These are phyloP conservation scores for Parathielavia hyrcaniae DNA, from an alignment of 495 filamentous ascomycete species.

Conservation along the genomic window DNA sequence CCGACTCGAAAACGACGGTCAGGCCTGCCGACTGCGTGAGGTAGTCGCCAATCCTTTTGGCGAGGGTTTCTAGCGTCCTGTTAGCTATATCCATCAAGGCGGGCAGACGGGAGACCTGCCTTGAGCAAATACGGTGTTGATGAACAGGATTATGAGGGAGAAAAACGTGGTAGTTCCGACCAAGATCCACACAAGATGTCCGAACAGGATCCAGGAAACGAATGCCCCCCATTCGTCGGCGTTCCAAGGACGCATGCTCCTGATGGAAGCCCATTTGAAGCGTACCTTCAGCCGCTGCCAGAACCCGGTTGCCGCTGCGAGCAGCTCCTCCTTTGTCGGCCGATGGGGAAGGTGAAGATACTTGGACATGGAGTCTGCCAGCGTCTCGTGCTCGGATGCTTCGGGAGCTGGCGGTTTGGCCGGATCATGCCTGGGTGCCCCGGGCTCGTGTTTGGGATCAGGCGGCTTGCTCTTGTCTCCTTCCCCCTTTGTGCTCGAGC, in stretches of 20 bases:
- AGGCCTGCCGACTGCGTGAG: conserved; percentile 88
- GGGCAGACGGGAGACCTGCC: conserved; percentile 42
- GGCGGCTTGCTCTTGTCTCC: conserved; percentile 19
- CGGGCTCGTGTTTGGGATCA: conserved; percentile 10
- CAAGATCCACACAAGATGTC: conserved; percentile 89
- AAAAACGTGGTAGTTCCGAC: conserved; percentile 97
- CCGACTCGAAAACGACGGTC: conserved; percentile 96
- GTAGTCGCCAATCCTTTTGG: conserved; percentile 90
- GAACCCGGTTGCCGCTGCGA: conserved; percentile 87
- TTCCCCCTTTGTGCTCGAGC: conserved; percentile 37
- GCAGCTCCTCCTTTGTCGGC: conserved; percentile 87
- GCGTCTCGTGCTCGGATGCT: conserved; percentile 29
- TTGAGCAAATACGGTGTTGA: conserved; percentile 96
- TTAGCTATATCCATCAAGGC: neutral
- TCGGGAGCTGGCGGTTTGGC: conserved; percentile 19
- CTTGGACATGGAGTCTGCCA: conserved; percentile 41
- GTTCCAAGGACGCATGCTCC: conserved; percentile 92
- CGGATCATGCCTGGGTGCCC: conserved; percentile 11
- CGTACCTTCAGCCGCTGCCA: conserved; percentile 85
- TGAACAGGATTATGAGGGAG: conserved; percentile 76
- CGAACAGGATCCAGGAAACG: conserved; percentile 88
- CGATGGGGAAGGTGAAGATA: conserved; percentile 67
- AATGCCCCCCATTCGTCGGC: conserved; percentile 91
- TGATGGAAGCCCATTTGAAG: conserved; percentile 96
- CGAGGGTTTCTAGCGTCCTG: conserved; percentile 66